Conservation (phyloP, 108 stramenopile genomes). For the Cyclotella choctawhatcheeana region DNA sequence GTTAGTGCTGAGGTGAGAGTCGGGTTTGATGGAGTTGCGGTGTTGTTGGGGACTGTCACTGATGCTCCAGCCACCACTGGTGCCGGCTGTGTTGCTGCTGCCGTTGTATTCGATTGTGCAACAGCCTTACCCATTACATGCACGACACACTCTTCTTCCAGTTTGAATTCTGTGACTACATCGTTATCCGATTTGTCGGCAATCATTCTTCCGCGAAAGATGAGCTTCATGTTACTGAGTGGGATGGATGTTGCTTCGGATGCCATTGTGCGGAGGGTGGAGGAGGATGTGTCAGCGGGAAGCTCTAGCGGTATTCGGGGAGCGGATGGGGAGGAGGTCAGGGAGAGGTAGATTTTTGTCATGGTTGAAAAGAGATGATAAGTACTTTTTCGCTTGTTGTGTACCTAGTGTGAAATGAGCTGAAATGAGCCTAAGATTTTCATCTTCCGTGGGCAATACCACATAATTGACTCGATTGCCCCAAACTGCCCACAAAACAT, state of each 20-base stretch:
- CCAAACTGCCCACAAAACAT: too few relatives aligned
- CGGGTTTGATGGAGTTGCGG: conserved; percentile 29
- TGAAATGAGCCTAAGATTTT: too few relatives aligned
- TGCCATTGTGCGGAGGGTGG: conserved; percentile 52
- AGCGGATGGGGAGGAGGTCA: conserved; percentile 48
- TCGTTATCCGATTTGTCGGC: conserved; percentile 53
- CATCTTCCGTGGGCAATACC: too few relatives aligned
- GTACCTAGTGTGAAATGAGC: too few relatives aligned
- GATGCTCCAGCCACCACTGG: conserved; percentile 27
- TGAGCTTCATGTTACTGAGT: conserved; percentile 58
- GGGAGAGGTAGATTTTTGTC: conserved; percentile 38
- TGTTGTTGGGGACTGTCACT: conserved; percentile 14
- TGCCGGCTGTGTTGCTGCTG: conserved; percentile 1
- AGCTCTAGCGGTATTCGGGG: conserved; percentile 38
- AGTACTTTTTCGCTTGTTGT: too few relatives aligned
- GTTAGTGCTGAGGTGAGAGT: conserved; percentile 55
- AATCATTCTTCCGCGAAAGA: conserved; percentile 84
- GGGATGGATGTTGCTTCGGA: conserved; percentile 77
- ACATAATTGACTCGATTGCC: too few relatives aligned
- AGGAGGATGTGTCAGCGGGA: conserved; percentile 33
- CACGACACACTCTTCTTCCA: conserved; percentile 81
- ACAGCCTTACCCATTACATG: conserved; percentile 89
- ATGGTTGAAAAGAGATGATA: too few relatives aligned
- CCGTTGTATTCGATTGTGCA: neutral
- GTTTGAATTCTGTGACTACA: conserved; percentile 65